Conservation (phyloP, 768 basidiomycete species). For the Dentipellis sp. region DNA sequence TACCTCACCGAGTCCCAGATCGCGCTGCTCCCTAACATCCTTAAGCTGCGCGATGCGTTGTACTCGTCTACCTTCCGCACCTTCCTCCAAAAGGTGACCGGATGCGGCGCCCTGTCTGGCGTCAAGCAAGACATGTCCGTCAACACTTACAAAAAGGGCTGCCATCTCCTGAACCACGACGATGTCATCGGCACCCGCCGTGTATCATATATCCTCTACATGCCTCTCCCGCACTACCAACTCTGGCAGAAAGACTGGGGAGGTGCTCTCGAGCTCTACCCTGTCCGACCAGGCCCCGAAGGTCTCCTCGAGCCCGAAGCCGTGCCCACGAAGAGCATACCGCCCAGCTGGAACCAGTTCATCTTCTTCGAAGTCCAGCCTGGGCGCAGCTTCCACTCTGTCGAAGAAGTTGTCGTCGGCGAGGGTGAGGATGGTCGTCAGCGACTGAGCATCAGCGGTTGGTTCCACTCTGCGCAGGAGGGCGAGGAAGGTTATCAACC, state of each 20-base stretch:
- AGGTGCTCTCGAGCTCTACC: constrained; percentile 91
- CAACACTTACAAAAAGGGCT: constrained; percentile 84
- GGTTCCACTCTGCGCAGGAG: constrained; percentile 91
- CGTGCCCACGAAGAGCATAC: constrained; percentile 55
- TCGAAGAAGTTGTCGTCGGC: constrained; percentile 91
- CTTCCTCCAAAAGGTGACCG: constrained; percentile 80
- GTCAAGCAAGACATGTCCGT: constrained; percentile 93
- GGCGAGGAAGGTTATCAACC: constrained; percentile 81
- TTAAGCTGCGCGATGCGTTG: constrained; percentile 80
- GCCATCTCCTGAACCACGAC: constrained; percentile 95
- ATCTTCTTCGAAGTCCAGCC: constrained; percentile 91
- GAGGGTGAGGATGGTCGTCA: constrained; percentile 61
- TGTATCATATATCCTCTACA: constrained; percentile 95
- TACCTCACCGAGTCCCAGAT: constrained; percentile 76
- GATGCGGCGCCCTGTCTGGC: constrained; percentile 87
- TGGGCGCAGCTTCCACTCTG: constrained; percentile 90
- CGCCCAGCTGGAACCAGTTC: constrained; percentile 85
- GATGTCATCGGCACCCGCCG: constrained; percentile 93
- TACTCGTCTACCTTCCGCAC: constrained; percentile 78
- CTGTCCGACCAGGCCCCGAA: constrained; percentile 46
- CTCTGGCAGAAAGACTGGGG: constrained; percentile 88
- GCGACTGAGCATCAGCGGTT: constrained; percentile 86
- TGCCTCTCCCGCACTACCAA: constrained; percentile 68
- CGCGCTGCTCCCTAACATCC: constrained; percentile 69
- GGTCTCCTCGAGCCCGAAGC: constrained; percentile 62